Conservation (phyloP, 2,329 filamentous ascomycete species). For the Aureobasidium lini region DNA sequence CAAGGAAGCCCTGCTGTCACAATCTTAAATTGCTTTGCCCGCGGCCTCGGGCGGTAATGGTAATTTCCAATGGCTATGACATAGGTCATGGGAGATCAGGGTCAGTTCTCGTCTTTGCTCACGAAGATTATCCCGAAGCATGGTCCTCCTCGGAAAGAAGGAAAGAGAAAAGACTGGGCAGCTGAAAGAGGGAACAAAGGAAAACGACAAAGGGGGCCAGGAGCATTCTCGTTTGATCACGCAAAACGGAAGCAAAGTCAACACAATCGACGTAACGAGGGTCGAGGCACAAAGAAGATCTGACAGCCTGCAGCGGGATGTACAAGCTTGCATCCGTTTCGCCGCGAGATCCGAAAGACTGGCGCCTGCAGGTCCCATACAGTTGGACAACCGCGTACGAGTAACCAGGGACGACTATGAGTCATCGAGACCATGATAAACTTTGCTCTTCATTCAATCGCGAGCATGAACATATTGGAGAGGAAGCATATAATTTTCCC, state of each 20-base stretch:
- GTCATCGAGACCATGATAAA: background rate
- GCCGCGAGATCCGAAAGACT: constrained; percentile 2
- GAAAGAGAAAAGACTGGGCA: background rate
- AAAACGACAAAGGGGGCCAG: background rate
- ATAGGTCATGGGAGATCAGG: constrained; percentile 7
- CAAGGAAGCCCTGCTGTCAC: constrained; percentile 11
- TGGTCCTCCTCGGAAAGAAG: background rate
- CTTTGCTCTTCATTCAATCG: background rate
- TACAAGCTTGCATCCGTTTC: constrained; percentile 8
- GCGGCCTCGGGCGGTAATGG: background rate
- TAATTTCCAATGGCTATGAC: constrained; percentile 6
- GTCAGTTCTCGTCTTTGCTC: background rate
- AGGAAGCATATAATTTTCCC: constrained; percentile 6
- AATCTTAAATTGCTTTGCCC: constrained; percentile 9
- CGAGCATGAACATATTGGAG: constrained; percentile 1
- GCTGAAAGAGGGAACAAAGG: constrained; percentile 1
- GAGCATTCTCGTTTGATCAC: constrained; percentile 9
- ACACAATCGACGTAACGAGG: constrained; percentile 8
- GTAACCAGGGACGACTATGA: constrained; percentile 3
- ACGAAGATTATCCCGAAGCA: background rate
- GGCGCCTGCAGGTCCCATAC: constrained; percentile 7
- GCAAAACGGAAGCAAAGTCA: background rate
- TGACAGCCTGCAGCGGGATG: constrained; percentile 12
- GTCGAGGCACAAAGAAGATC: constrained; percentile 4
- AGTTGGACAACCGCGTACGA: background rate